Base-by-base conservation (phyloP, 768 basidiomycete species). In the Coprinopsis cinerea region DNA sequence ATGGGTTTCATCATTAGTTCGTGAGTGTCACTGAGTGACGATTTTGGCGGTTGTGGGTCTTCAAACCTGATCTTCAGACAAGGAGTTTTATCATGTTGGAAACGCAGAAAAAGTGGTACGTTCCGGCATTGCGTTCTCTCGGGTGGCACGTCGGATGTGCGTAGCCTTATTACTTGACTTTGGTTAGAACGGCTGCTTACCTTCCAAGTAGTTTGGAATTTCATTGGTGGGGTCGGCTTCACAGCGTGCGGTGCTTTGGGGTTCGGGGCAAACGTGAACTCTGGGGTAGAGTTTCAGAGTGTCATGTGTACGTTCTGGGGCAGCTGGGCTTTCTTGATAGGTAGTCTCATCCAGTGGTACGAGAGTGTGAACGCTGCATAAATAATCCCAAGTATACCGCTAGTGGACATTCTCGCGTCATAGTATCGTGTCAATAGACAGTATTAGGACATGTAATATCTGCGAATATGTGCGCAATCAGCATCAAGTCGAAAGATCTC, bases 291-390 rank as follows among this genome's bases (percentile, higher is more conserved):
- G 35, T 82, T 80, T 55, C 71, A 82, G 58, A 79, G 77, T 57
- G 68, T 71, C 4, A 59, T 78, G 40, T 68, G 68, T 4, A 82
- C 81, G 0, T 82, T 78, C 56, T 82, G 79, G 78, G 75, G 73
- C 18, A 69, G 73, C 3, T 82, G 79, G 78, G 80, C 75, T 2
- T 84, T 84, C 66, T 64, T 84, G 62, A 75, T 83, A 37, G 80
- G 78, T 3, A 79, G 77, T 54, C 54, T 73, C 0, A 57, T 78
- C 15, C 81, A 82, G 63, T 67, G 75, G 64, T 80, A 75, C 52
- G 79, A 82, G 61, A 66, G 63, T 37, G 69, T 74, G n/a, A 72
- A 74, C 55, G 54, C 51, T 76, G 77, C 55, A 57, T 82, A 46
- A 68, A 42, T n/a, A n/a, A n/a, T n/a, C n/a, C n/a, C n/a, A n/a